A percentile compares a stretch with the other conserved stretches of the same genome.
phyloP scores from a whole-genome alignment of 129 eudicot genomes.

The carrot (Daucus carota) region DH1_v3.0 NC_030383.2:48073501-48074000 shows the following conservation, averaged over 20 bases:
- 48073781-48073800: background rate
- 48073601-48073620: background rate
- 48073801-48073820: background rate
- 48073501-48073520: background rate
- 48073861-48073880: background rate
- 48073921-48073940: background rate
- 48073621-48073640: background rate
- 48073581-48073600: background rate
- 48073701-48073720: background rate
- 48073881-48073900: background rate
- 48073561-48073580: background rate
- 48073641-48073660: background rate
- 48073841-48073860: background rate
- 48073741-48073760: background rate
- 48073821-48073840: background rate
- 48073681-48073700: background rate
- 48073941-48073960: constrained; percentile 4
- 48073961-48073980: background rate
- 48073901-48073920: background rate
- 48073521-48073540: background rate
- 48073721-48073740: background rate
- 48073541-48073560: background rate
- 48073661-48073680: background rate
- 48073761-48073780: background rate
- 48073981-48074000: background rate